Evolutionary conservation across 805 yeast species (phyloP), one percentile per base, ranked within the genome.

Genomic region (Kazachstania kunashirensis): DNA sequence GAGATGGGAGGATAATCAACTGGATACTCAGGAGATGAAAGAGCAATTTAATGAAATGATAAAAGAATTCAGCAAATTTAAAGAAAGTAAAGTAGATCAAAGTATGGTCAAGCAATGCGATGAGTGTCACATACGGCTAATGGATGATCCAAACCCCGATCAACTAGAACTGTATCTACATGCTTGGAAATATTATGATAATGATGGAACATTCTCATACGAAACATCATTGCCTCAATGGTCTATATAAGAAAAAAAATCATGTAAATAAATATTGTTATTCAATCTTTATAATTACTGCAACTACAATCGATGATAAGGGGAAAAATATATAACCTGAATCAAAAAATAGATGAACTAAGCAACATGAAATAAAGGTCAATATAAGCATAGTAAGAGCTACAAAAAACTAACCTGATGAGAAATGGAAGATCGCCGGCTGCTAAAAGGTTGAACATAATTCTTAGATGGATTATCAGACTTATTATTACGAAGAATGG

Each of bases 221-320:
- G 56, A 65, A 38, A 67, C 78, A 0, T 50, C 47, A 1, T 36
- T 52, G 14, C 83, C 83, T 0, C 24, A 31, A 0, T 76, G 83
- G 82, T 54, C 64, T 2, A 6, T 6, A 12, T 32, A 6, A 32
- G 13, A 11, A 6, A 6, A n/a, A n/a, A 9, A 19, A 15, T 17
- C 10, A 5, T 12, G 5, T 12, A 4, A 10, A 17, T 37, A 26
- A 25, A 11, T 24, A 14, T 8, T 5, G 6, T 26, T 7, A 20
- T n/a, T n/a, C n/a, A n/a, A n/a, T n/a, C n/a, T n/a, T n/a, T n/a
- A n/a, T n/a, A n/a, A n/a, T n/a, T n/a, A n/a, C n/a, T n/a, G n/a
- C n/a, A n/a, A n/a, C n/a, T n/a, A n/a, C n/a, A n/a, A n/a, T n/a
- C n/a, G n/a, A n/a, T n/a, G n/a, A n/a, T n/a, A n/a, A n/a, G n/a